Evolutionary conservation across 1,284 basidiomycete species (phyloP).

Genomic region (Polyporus tsugae): DNA sequence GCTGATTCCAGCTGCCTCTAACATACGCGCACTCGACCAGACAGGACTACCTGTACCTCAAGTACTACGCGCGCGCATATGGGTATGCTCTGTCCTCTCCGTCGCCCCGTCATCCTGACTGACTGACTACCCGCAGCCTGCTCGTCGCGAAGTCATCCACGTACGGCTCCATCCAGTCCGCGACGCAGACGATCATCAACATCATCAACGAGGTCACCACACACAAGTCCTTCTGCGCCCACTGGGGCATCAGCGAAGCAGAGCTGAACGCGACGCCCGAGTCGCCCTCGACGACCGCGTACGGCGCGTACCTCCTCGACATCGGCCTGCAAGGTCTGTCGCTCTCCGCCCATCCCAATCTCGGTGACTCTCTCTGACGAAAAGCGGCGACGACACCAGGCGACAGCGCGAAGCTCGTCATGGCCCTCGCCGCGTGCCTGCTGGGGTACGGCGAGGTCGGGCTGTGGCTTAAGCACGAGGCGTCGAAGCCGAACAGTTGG

Average conservation of each 20-base stretch:
- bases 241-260: slow-evolving; percentile 70
- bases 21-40: neutral
- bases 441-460: slow-evolving; percentile 97
- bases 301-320: slow-evolving; percentile 88
- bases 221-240: slow-evolving; percentile 75
- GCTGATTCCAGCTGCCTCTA: neutral
- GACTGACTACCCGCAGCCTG: slow-evolving; percentile 52
- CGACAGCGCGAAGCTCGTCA: slow-evolving; percentile 76
- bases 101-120: neutral
- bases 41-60: slow-evolving; percentile 59
- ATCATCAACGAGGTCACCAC: slow-evolving; percentile 78
- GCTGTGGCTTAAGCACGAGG: slow-evolving; percentile 74
- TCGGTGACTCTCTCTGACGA: neutral
- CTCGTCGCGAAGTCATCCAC: slow-evolving; percentile 81
- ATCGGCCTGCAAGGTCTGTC: slow-evolving; percentile 69
- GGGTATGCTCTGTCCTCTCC: slow-evolving; percentile 51
- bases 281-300: slow-evolving; percentile 78
- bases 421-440: slow-evolving; percentile 88
- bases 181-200: slow-evolving; percentile 72
- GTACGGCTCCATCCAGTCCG: slow-evolving; percentile 70
- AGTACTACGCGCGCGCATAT: slow-evolving; percentile 81
- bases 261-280: slow-evolving; percentile 73
- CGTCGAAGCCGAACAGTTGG: slow-evolving; percentile 56
- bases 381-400: slow-evolving; percentile 48
- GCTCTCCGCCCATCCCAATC: neutral